Base-by-base conservation (phyloP, 2,329 filamentous ascomycete genomes). In the Ambrosiella cleistominuta region DNA sequence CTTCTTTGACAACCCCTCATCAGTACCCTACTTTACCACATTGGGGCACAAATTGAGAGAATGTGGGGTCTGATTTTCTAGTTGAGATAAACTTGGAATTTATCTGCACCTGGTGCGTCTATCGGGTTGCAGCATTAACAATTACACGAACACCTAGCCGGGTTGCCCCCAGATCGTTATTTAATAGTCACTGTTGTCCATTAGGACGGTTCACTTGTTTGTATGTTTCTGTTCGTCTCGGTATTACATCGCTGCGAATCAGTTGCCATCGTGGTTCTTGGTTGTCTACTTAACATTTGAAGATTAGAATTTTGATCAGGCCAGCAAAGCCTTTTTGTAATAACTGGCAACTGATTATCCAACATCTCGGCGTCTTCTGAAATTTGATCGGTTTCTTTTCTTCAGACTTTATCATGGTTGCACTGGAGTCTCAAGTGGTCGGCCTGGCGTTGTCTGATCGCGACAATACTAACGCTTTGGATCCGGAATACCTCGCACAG, bases 401-500 rank as follows among this genome's bases (percentile, higher is more conserved):
- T 42, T 49, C 8, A 49, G 45, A 9, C 8, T 49, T 49, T 11
- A 51, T n/a, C 5, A 51, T 51, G 47, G 17, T 19, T 36, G 27
- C 47, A 9, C 11, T 36, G 17, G 47, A 51, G 9, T 9, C 17
- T n/a, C 15, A 51, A 51, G 17, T 19, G 9, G n/a, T 19, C 47
- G 5, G 13, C 17, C n/a, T 37, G 19, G 27, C 12, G 27, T 15
- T 49, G n/a, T 47, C 40, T 13, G 19, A 35, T 37, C 17, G 36
- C 11, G 12, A 47, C 44, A 9, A 17, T 9, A 17, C 40, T 19
- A 17, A 44, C 12, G 6, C 19, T 44, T 9, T 39, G 3, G 37
- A 54, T 9, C 38, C 19, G 13, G 52, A 27, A n/a, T 47, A 47
- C n/a, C 64, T 74, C 58, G 63, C 70, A 44, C 69, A 73, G 61